Evolutionary conservation across 2,329 filamentous ascomycete species (phyloP).

Genomic region (Colletotrichum phormii): DNA sequence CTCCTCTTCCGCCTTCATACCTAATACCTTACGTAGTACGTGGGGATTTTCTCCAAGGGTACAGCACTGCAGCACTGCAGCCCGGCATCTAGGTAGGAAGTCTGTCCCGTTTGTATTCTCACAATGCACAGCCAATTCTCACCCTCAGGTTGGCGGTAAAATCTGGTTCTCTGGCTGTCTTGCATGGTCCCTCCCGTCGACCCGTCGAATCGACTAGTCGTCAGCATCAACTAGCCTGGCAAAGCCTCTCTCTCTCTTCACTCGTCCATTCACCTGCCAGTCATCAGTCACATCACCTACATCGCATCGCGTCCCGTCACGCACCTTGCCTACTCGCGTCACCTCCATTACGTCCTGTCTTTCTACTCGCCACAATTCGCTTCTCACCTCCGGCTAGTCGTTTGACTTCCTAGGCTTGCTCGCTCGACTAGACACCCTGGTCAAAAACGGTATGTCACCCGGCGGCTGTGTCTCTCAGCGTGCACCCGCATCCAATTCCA

Average conservation of each 20-base stretch:
- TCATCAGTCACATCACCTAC: constrained; percentile 24
- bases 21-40: neutral
- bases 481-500: neutral
- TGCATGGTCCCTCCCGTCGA: constrained; percentile 4
- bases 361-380: constrained; percentile 2
- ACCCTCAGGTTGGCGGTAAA: neutral
- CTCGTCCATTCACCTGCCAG: constrained; percentile 7
- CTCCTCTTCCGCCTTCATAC: neutral
- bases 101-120: neutral
- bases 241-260: constrained; percentile 10
- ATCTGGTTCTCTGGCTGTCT: neutral
- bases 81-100: neutral
- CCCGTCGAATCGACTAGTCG: neutral
- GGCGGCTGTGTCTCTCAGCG: constrained; percentile 30
- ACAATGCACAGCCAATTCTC: neutral
- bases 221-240: neutral
- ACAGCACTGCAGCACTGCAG: neutral
- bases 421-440: constrained; percentile 20
- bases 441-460: constrained; percentile 7
- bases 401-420: neutral
- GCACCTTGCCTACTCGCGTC: constrained; percentile 16
- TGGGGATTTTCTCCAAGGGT: neutral
- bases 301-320: constrained; percentile 29
- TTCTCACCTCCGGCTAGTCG: constrained; percentile 12
- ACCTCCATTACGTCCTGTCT: constrained; percentile 1